Evolutionary conservation across 1,284 basidiomycete species (phyloP).

Genomic region (Agroathelia rolfsii): DNA sequence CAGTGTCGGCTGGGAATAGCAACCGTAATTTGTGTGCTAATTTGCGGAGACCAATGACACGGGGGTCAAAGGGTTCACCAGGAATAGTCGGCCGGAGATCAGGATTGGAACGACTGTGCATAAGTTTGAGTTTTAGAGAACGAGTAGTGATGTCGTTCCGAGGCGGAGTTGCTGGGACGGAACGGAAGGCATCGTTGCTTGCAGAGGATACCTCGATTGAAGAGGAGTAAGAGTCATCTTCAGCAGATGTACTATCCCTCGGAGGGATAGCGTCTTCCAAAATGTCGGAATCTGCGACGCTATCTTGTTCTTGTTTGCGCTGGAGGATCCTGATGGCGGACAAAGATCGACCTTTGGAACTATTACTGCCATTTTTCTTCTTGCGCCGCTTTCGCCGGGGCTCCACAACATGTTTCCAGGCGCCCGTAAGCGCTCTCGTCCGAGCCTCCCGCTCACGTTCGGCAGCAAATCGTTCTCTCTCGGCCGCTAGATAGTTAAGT

Average conservation of each 20-base stretch:
- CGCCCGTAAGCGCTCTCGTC: constrained; percentile 23
- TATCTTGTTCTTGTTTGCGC: no score
- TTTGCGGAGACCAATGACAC: constrained; percentile 39
- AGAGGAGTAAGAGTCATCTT: constrained; percentile 25
- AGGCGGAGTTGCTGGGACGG: no score
- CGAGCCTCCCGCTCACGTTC: constrained; percentile 27
- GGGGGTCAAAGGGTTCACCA: constrained; percentile 29
- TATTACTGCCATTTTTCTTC: constrained; percentile 27
- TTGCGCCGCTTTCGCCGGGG: constrained; percentile 40
- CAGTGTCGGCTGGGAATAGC: constrained; percentile 45
- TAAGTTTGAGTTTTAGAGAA: constrained; percentile 19
- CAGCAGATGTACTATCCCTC: constrained; percentile 12
- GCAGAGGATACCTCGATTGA: no score
- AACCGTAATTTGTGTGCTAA: constrained; percentile 47
- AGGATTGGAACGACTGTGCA: constrained; percentile 36
- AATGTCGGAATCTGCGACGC: no score
- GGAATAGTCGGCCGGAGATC: constrained; percentile 25
- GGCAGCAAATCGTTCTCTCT: constrained; percentile 45
- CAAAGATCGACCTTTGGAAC: constrained; percentile 14
- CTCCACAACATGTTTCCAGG: constrained; percentile 23
- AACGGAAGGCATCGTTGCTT: no score
- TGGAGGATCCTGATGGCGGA: no score
- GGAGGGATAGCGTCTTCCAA: no score
- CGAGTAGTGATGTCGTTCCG: no score
- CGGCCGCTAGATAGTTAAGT: constrained; percentile 55